phyloP scores from a whole-genome alignment of 177 flowering plant species.

The Vitis hybrid region DNA sequence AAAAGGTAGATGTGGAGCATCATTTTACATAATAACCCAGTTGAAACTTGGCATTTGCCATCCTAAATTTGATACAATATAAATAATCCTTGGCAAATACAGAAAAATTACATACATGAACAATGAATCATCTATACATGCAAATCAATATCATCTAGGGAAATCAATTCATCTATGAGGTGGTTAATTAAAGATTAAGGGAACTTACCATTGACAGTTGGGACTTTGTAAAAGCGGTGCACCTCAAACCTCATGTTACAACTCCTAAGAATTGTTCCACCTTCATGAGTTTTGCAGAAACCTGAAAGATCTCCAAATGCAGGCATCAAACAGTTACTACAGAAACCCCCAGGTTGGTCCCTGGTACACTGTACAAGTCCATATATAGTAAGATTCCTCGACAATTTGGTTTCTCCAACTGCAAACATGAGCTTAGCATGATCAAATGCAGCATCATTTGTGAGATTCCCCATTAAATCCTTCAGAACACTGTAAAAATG shows the following conservation, averaged over 20 bases:
- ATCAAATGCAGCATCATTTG: conserved; percentile 2
- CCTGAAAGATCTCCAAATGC: conserved; percentile 12
- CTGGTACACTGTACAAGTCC: conserved; percentile 38
- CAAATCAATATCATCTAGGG: not conserved
- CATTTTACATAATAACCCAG: too few relatives aligned
- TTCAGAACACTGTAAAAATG: not conserved
- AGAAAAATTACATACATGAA: too few relatives aligned
- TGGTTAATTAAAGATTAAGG: not conserved
- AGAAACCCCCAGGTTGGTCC: conserved; percentile 15
- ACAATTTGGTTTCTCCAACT: conserved; percentile 8
- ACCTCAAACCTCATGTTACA: conserved; percentile 26
- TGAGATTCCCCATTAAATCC: conserved; percentile 12
- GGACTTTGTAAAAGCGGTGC: conserved; percentile 10
- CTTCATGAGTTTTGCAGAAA: conserved; percentile 13
- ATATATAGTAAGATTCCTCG: conserved; percentile 13
- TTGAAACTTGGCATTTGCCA: too few relatives aligned
- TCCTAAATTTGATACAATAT: too few relatives aligned
- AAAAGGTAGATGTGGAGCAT: too few relatives aligned
- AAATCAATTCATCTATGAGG: not conserved
- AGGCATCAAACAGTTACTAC: conserved; percentile 16
- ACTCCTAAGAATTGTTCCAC: conserved; percentile 20
- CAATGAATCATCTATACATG: too few relatives aligned
- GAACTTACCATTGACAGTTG: conserved; percentile 8
- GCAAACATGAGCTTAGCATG: conserved; percentile 15
- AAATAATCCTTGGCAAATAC: too few relatives aligned